phyloP scores from a whole-genome alignment of 163 green algal species.

The Scenedesmus sp. region DNA sequence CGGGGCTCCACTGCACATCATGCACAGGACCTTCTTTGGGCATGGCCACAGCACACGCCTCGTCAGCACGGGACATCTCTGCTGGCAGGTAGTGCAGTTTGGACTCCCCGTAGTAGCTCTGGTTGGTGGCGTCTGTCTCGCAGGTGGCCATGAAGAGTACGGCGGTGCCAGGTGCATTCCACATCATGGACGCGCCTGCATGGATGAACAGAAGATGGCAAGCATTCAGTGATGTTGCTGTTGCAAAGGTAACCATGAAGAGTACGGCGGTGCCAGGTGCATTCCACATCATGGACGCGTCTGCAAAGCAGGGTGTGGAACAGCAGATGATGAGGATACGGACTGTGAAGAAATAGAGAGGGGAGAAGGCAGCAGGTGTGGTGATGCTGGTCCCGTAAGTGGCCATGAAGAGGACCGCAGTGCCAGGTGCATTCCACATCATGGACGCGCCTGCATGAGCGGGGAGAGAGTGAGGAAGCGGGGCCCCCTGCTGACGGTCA shows the following conservation, averaged over 20 bases:
- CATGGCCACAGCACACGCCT: slow-evolving; percentile 72
- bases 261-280: slow-evolving; percentile 79
- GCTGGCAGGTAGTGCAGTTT: slow-evolving; percentile 93
- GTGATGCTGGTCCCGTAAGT: slow-evolving; percentile 77
- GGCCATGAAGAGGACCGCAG: slow-evolving; percentile 86
- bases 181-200: slow-evolving; percentile 65
- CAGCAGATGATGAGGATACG: too few relatives aligned
- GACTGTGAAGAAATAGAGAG: neutral
- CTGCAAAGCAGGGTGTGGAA: slow-evolving; percentile 25
- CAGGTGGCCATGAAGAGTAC: slow-evolving; percentile 85
- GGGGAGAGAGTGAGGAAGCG: neutral
- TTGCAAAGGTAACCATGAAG: slow-evolving; percentile 86
- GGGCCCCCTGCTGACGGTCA: too few relatives aligned
- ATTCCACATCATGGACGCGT: slow-evolving; percentile 74
- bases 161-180: slow-evolving; percentile 76
- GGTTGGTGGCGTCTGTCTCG: slow-evolving; percentile 96
- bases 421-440: slow-evolving; percentile 74
- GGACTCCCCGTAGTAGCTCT: slow-evolving; percentile 97
- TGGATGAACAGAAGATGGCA: too few relatives aligned
- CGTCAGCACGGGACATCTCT: slow-evolving; percentile 76
- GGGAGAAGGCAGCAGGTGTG: neutral
- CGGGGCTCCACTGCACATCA: slow-evolving; percentile 95
- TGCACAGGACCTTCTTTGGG: slow-evolving; percentile 97
- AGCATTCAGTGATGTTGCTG: slow-evolving; percentile 56
- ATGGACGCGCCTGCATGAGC: slow-evolving; percentile 56